A percentile compares a stretch with the other conserved stretches of the same genome.
phyloP scores from a whole-genome alignment of 192 early-diverging fungal species.

The Jimgerdemannia flammicorona region DNA sequence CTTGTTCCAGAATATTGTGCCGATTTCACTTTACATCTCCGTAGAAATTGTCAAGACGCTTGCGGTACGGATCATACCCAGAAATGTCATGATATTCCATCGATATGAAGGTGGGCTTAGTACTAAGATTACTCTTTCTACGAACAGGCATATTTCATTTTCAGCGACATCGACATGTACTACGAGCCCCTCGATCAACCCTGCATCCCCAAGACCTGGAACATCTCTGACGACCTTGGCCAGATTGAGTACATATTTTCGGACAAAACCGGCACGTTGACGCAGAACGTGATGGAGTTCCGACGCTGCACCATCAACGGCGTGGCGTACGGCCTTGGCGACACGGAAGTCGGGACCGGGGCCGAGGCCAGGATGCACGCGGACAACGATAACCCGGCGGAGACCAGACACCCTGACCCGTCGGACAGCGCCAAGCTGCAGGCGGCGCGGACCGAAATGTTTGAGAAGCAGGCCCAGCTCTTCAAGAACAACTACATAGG shows the following conservation, averaged over 20 bases:
- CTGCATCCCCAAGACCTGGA: conserved; percentile 88
- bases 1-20: conserved; percentile 93
- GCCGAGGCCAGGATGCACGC: conserved; percentile 28
- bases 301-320: conserved; percentile 88
- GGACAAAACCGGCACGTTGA: conserved; percentile 97
- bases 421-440: conserved; percentile 18
- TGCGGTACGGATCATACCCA: conserved; percentile 44
- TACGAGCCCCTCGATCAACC: conserved; percentile 69
- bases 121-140: not conserved
- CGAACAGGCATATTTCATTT: conserved; percentile 83
- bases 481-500: conserved; percentile 62
- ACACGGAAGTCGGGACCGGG: conserved; percentile 40
- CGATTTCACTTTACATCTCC: conserved; percentile 92
- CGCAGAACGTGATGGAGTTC: conserved; percentile 96
- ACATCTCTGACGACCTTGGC: conserved; percentile 87
- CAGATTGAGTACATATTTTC: conserved; percentile 96
- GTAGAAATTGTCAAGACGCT: conserved; percentile 90
- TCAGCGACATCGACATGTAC: conserved; percentile 88
- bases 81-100: not conserved
- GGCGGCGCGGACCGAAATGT: conserved; percentile 46
- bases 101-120: not conserved
- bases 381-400: conserved; percentile 10
- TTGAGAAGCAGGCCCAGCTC: conserved; percentile 47
- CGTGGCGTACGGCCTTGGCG: conserved; percentile 69
- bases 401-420: not conserved